A percentile compares a stretch with the other conserved stretches of the same genome.
Evolutionary conservation across 768 basidiomycete genomes (phyloP).

Genomic region (Boletus rubroflammeus): DNA sequence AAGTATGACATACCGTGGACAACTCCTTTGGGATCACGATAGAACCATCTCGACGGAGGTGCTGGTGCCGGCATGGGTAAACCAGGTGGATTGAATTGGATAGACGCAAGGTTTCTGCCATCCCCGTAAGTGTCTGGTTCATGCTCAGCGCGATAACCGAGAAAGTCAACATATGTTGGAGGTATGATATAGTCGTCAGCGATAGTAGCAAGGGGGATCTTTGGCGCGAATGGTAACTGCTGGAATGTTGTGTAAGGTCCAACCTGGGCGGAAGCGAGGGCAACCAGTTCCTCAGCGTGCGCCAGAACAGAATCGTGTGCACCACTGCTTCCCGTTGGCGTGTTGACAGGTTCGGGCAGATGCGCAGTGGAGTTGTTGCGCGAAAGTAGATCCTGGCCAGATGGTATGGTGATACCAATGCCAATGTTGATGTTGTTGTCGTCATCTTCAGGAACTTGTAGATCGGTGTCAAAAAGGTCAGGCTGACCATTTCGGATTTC

Average conservation of each 20-base stretch:
- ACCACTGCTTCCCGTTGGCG: conserved; percentile 28
- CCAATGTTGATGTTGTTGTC: conserved; percentile 60
- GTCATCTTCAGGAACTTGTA: conserved; percentile 44
- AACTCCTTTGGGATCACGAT: conserved; percentile 76
- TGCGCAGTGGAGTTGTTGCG: conserved; percentile 26
- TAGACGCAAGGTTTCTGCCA: conserved; percentile 48
- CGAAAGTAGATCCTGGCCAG: conserved; percentile 34
- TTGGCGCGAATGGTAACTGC: conserved; percentile 80
- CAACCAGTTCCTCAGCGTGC: conserved; percentile 62
- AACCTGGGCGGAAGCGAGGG: conserved; percentile 65
- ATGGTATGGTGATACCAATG: conserved; percentile 56
- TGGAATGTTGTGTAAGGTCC: conserved; percentile 92
- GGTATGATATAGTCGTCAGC: conserved; percentile 91
- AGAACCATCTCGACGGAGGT: conserved; percentile 75
- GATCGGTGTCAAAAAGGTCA: conserved; percentile 42
- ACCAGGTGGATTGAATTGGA: conserved; percentile 77
- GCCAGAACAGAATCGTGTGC: conserved; percentile 36
- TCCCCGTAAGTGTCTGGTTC: conserved; percentile 53
- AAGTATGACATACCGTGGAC: conserved; percentile 60
- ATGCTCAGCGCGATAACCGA: conserved; percentile 61
- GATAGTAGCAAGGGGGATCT: conserved; percentile 83
- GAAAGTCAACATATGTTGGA: conserved; percentile 79
- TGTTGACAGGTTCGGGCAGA: conserved; percentile 23
- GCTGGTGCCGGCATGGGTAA: conserved; percentile 66
- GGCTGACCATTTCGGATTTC: conserved; percentile 55